Evolutionary conservation across 768 basidiomycete species (phyloP), one percentile per base, ranked within the genome.

Genomic region (Lyophyllum atratum): DNA sequence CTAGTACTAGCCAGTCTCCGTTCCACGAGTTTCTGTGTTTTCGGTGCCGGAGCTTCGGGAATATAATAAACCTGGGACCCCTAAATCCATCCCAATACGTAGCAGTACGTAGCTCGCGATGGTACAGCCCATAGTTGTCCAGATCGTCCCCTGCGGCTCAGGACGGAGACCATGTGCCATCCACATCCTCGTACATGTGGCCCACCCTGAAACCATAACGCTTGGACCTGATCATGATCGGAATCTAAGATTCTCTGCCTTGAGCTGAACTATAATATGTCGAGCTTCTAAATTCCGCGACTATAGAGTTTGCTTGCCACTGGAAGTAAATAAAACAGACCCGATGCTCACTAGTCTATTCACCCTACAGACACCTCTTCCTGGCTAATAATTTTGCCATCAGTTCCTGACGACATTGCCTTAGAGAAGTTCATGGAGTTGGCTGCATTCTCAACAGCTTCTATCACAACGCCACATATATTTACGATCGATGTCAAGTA

Each of bases 401-500:
- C 17, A n/a, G 37, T 39, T 14, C 14, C 39, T 19, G n/a, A 4
- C 39, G 4, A 19, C 19, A 19, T n/a, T 40, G 39, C 7, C 39
- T 2, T 37, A 37, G n/a, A n/a, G n/a, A n/a, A n/a, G n/a, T n/a
- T 11, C 11, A 31, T 31, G 34, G 4, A 37, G 12, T 40, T 1
- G 17, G 7, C 39, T 15, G n/a, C n/a, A n/a, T n/a, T 10, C 17
- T 40, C 39, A 14, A 52, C 24, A 40, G 34, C 40, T 26, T 40
- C 28, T 53, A 53, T 43, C 29, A 45, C 14, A 24, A 53, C 52
- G 52, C 52, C 52, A 53, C 52, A 53, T 49, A 21, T 33, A 49
- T 37, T 4, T 17, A 22, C 49, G 49, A 49, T 34, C 29, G 45
- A 46, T 46, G 17, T 29, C 34, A 37, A 26, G 12, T 17, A 19